Base-by-base conservation (phyloP, 306 rosid genomes). In the Quercus suber region DNA sequence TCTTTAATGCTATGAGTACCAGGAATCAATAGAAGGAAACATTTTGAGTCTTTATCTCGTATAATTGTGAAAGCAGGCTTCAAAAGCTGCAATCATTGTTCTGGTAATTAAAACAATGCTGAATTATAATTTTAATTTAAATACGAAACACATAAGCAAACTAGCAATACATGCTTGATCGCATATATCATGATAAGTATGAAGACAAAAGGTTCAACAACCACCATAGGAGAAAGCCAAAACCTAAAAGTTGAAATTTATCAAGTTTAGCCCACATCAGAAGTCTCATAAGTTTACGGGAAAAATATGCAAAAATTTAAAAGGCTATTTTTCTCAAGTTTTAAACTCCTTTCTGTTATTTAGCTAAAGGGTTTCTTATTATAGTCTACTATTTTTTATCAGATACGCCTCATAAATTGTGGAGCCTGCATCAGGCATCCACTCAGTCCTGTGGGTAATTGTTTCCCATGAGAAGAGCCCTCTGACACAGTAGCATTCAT, bases 21-120 rank as follows among this genome's bases (percentile, higher is more conserved):
- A 31, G 6, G 35, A 31, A 31, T 31, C 35, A 31, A 31, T 31
- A 4, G 35, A 31, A 31, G 35, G 35, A 31, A 31, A 31, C 35
- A 31, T 87, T 91, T 91, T 35, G 92, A 86, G 14, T 87, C 81
- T 75, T 76, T 85, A 83, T 92, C 98, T 5, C 88, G 81, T 70
- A 95, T 87, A 77, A 95, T 87, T 73, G 99, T 92, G 85, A 95
- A 95, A 52, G 98, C 95, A 2, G 99, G 99, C 90, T 89, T 95
- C 94, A 95, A 74, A 87, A 95, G 91, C 99, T 92, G 92, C 90
- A 83, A 73, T 75, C 63, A 77, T 30, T 76, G 23, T 53, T 1
- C 61, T 70, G 71, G 27, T n/a, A 78, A 84, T 65, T 57, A 80
- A 77, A 63, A 79, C 67, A 86, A 58, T 21, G 73, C 52, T 60